These are phyloP conservation scores for Exophiala sp. DNA, from an alignment of 2,329 filamentous ascomycete genomes.

Conservation along the genomic window DNA sequence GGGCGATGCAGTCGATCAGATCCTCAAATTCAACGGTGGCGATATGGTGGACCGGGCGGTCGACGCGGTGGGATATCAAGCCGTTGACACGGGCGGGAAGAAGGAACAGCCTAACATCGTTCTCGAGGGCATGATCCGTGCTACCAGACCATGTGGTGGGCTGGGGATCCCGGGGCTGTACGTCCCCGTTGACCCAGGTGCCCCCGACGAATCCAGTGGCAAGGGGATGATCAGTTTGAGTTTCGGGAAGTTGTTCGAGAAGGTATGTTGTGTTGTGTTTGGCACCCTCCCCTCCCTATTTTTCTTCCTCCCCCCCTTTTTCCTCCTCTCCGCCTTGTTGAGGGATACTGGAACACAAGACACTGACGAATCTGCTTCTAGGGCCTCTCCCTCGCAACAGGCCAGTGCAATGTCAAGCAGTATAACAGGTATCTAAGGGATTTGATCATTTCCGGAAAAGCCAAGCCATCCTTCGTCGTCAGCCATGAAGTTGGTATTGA, in stretches of 20 bases:
- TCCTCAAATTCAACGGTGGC: conserved; percentile 53
- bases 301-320: neutral
- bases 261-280: conserved; percentile 43
- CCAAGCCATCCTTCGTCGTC: conserved; percentile 62
- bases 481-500: conserved; percentile 60
- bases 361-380: neutral
- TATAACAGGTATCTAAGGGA: conserved; percentile 63
- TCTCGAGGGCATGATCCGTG: conserved; percentile 57
- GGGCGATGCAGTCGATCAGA: conserved; percentile 55
- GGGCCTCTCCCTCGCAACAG: conserved; percentile 54
- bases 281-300: neutral
- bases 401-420: conserved; percentile 62
- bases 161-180: conserved; percentile 52
- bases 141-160: conserved; percentile 57
- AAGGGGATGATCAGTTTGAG: conserved; percentile 59
- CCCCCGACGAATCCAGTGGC: conserved; percentile 54
- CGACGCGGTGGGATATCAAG: conserved; percentile 62
- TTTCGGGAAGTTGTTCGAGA: conserved; percentile 64
- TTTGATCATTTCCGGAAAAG: conserved; percentile 58
- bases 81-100: conserved; percentile 50
- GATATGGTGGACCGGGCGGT: conserved; percentile 57
- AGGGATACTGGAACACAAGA: no score
- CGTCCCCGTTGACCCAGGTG: conserved; percentile 54
- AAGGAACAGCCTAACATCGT: conserved; percentile 59
- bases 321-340: no score